Base-by-base conservation (phyloP, 331 rosid genomes). In the Arachis monticola region DNA sequence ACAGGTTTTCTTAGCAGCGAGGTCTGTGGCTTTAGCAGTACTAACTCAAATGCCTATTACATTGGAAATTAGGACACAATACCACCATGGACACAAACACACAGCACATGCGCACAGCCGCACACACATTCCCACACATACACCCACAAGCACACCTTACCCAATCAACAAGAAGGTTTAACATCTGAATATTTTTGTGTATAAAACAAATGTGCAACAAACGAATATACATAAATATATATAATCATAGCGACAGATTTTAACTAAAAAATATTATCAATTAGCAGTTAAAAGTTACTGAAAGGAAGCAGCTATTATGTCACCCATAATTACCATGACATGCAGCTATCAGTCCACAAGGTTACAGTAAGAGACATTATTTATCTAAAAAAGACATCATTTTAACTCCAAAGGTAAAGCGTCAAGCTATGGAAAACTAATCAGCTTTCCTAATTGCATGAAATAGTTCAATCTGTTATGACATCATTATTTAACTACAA, bases 221-320 rank as follows among this genome's bases (percentile, higher is more conserved):
- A 44, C 7, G 1, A 44, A 44, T 3, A 44, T 17, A 17, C 22
- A 17, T 17, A 44, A 44, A 44, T 1, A 1, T 32, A 46, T 64
- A 42, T 77, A 69, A 52, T 64, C 61, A 64, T 64, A 42, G 3
- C 31, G 61, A 69, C 35, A 13, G 45, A 67, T 77, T 61, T 73
- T 65, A 50, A 60, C 51, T 47, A 27, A 48, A 50, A n/a, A 68
- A 13, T 45, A 81, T 57, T 22, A 72, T 76, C 74, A 73, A 44
- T 55, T 62, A 64, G 51, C 12, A 31, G 35, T 71, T 78, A 70
- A 53, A 45, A 31, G 11, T 17, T 13, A 72, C 27, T 55, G 46
- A 77, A 12, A 77, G 50, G 73, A 46, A 70, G 27, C 45, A 55
- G 51, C 64, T 64, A 53, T 45, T 40, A 30, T 6, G 60, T 58